A percentile compares a stretch with the other conserved stretches of the same genome.
These are phyloP conservation scores for Aegilops tauschii DNA, from an alignment of 176 grass and related monocot genomes.

Conservation along the genomic window DNA sequence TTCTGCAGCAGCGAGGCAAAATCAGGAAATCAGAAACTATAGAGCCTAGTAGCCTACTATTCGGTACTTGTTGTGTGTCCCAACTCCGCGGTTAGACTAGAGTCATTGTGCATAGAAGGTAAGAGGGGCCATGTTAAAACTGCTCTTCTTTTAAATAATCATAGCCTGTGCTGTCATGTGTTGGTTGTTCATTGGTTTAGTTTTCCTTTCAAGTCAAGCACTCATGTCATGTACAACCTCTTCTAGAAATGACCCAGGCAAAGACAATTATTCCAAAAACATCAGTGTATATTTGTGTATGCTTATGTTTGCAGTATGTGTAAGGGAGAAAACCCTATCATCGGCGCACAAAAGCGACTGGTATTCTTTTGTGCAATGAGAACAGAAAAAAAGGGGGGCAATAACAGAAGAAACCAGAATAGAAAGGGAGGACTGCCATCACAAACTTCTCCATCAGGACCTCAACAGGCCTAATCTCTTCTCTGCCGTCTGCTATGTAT, in stretches of 20 bases:
- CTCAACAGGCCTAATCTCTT: constrained; percentile 17
- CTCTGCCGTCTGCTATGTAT: background rate
- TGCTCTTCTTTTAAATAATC: background rate
- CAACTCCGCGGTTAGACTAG: background rate
- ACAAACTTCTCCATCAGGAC: constrained; percentile 25
- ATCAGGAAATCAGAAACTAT: background rate
- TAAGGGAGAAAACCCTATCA: background rate
- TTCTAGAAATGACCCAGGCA: constrained; percentile 4
- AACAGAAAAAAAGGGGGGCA: no score
- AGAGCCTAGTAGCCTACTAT: background rate
- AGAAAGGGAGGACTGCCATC: constrained; percentile 8
- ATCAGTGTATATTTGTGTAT: background rate
- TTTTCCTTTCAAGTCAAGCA: background rate
- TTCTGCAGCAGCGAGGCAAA: background rate
- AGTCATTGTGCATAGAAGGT: constrained; percentile 1
- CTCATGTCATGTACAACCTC: background rate
- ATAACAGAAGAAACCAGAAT: background rate
- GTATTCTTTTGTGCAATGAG: background rate
- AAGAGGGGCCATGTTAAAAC: background rate
- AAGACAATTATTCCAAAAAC: constrained; percentile 1
- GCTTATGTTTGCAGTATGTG: constrained; percentile 12
- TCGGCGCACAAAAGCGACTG: background rate
- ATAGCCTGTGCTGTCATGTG: background rate
- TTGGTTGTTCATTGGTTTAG: constrained; percentile 20
- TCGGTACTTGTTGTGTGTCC: background rate